Evolutionary conservation across 2,329 filamentous ascomycete species (phyloP).

Genomic region (Phaeophleospora eucalypticola): DNA sequence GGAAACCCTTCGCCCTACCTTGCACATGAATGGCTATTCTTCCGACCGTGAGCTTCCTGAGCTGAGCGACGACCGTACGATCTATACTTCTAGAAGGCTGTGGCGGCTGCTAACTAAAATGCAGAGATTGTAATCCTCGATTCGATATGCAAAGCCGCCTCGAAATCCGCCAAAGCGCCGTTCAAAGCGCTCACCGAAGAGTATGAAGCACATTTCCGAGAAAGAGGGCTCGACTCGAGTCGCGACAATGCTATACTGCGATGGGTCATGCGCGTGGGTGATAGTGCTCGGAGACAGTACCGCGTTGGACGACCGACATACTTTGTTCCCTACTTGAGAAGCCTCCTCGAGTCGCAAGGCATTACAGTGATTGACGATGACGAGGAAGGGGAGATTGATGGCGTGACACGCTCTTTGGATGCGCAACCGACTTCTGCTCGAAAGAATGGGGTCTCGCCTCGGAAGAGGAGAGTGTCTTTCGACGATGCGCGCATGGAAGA

Average conservation of each 20-base stretch:
- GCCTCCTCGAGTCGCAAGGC: slow-evolving; percentile 25
- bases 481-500: slow-evolving; percentile 53
- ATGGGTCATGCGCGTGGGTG: slow-evolving; percentile 74
- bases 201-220: slow-evolving; percentile 71
- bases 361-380: slow-evolving; percentile 23
- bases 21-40: slow-evolving; percentile 31
- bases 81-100: background rate
- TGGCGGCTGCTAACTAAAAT: background rate
- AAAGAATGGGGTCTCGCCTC: slow-evolving; percentile 21
- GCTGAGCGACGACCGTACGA: slow-evolving; percentile 40
- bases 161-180: slow-evolving; percentile 62
- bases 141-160: slow-evolving; percentile 68
- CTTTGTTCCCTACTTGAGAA: slow-evolving; percentile 26
- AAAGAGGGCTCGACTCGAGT: slow-evolving; percentile 66
- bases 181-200: slow-evolving; percentile 76
- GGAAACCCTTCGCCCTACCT: slow-evolving; percentile 23
- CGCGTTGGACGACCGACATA: slow-evolving; percentile 16
- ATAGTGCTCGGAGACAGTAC: slow-evolving; percentile 32
- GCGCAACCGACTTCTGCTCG: slow-evolving; percentile 1
- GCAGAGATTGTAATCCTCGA: slow-evolving; percentile 72
- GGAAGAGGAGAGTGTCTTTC: slow-evolving; percentile 51
- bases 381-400: slow-evolving; percentile 36
- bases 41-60: slow-evolving; percentile 36
- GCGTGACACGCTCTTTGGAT: slow-evolving; percentile 12
- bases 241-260: slow-evolving; percentile 71